A percentile compares a stretch with the other conserved stretches of the same genome.
phyloP scores from a whole-genome alignment of 768 basidiomycete genomes.

The Paxillus involutus region DNA sequence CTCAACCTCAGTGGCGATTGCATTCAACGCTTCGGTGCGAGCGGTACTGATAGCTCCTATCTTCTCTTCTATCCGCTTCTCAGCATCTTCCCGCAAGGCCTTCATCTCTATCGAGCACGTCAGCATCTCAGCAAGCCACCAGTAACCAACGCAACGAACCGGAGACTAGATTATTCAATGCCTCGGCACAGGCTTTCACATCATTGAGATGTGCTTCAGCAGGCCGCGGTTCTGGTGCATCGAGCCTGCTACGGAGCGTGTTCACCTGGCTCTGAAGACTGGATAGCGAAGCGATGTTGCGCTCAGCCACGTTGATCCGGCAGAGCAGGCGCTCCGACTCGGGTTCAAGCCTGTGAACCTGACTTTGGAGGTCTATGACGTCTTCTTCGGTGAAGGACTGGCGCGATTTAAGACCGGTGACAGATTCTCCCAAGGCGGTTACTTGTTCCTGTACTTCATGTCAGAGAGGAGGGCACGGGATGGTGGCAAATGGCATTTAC shows the following conservation, averaged over 20 bases:
- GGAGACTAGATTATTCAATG: conserved; percentile 39
- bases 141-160: conserved; percentile 32
- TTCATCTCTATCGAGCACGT: conserved; percentile 41
- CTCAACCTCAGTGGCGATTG: conserved; percentile 32
- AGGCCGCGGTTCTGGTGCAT: conserved; percentile 10
- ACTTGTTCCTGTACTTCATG: conserved; percentile 22
- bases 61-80: conserved; percentile 46
- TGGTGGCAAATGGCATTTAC: conserved; percentile 1
- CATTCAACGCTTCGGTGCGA: conserved; percentile 38
- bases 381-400: conserved; percentile 29
- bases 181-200: conserved; percentile 30
- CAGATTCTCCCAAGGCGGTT: conserved; percentile 15
- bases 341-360: conserved; percentile 39
- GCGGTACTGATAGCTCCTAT: conserved; percentile 43
- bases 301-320: conserved; percentile 27
- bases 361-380: conserved; percentile 32
- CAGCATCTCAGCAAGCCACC: background rate
- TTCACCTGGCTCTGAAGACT: conserved; percentile 25
- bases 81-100: conserved; percentile 39
- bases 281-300: conserved; percentile 31
- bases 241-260: conserved; percentile 19
- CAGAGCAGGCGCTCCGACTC: conserved; percentile 30
- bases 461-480: background rate
- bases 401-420: conserved; percentile 22
- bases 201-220: conserved; percentile 18